These are phyloP conservation scores for Monosporascus sp. DNA, from an alignment of 2,329 filamentous ascomycete species.

Conservation along the genomic window DNA sequence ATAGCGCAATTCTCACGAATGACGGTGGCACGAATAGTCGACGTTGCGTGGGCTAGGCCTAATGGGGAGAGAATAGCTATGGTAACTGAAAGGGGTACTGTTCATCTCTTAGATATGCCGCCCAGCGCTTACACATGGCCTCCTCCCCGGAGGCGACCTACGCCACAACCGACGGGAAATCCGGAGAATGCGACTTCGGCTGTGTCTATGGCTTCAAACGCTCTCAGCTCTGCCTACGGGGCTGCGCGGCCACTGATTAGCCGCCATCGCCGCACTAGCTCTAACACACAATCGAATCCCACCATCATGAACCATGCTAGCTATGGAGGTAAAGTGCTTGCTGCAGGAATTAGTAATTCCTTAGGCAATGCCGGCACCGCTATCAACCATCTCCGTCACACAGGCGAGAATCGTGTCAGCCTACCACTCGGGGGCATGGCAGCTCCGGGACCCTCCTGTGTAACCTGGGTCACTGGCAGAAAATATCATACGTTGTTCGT, in stretches of 20 bases:
- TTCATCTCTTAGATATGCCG: constrained; percentile 87
- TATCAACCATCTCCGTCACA: constrained; percentile 67
- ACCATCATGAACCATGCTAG: constrained; percentile 57
- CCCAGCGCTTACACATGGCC: constrained; percentile 82
- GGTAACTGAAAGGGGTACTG: constrained; percentile 89
- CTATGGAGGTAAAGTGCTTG: constrained; percentile 66
- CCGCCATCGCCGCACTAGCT: constrained; percentile 48
- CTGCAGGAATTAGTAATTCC: constrained; percentile 68
- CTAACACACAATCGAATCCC: constrained; percentile 35
- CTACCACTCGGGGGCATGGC: constrained; percentile 52
- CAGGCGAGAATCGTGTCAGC: constrained; percentile 68
- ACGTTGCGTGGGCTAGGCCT: constrained; percentile 81
- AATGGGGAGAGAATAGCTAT: constrained; percentile 80
- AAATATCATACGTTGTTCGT: constrained; percentile 60
- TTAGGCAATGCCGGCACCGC: constrained; percentile 67
- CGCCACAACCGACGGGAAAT: constrained; percentile 40
- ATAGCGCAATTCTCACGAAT: constrained; percentile 85
- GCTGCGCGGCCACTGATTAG: constrained; percentile 58
- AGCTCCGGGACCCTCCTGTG: constrained; percentile 52
- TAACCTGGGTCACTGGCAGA: constrained; percentile 60
- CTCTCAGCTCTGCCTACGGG: constrained; percentile 64
- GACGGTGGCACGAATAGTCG: constrained; percentile 85
- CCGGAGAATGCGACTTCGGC: constrained; percentile 49
- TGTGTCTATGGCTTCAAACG: constrained; percentile 65
- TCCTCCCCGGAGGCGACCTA: constrained; percentile 54